These are phyloP conservation scores for Pleurotus platypus DNA, from an alignment of 768 basidiomycete species.

Conservation along the genomic window DNA sequence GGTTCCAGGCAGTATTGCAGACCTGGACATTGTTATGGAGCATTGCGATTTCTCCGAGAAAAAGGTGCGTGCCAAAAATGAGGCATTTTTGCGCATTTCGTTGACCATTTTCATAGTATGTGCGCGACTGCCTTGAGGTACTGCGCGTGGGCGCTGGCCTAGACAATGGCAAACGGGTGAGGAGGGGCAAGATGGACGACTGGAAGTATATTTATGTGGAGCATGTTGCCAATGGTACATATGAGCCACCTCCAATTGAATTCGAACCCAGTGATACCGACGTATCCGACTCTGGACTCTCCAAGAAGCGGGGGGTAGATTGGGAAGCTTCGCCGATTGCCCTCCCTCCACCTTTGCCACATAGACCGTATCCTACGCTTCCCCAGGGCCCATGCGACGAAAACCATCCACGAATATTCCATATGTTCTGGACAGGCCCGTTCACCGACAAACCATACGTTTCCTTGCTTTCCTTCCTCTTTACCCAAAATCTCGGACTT, in stretches of 20 bases:
- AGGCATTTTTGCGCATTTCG: conserved; percentile 1
- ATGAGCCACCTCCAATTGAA: conserved; percentile 17
- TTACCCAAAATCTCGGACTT: conserved; percentile 90
- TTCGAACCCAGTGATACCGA: conserved; percentile 30
- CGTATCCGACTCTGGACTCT: conserved; percentile 53
- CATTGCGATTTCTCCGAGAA: conserved; percentile 86
- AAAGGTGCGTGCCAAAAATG: conserved; percentile 45
- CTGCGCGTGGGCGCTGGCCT: conserved; percentile 88
- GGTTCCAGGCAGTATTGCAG: conserved; percentile 76
- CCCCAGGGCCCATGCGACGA: conserved; percentile 67
- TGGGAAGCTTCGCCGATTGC: conserved; percentile 53
- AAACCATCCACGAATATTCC: conserved; percentile 85
- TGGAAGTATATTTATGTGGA: conserved; percentile 92
- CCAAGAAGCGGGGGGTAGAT: conserved; percentile 55
- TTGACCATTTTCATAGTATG: conserved; percentile 56
- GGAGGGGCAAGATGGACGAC: conserved; percentile 72
- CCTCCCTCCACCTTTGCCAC: conserved; percentile 47
- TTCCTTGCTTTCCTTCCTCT: conserved; percentile 90
- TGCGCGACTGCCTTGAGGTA: conserved; percentile 96
- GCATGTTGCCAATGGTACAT: conserved; percentile 25
- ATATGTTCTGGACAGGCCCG: conserved; percentile 99
- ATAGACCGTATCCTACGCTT: conserved; percentile 56
- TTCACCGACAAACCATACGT: conserved; percentile 99
- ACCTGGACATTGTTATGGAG: conserved; percentile 87
- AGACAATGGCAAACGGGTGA: conserved; percentile 72